Base-by-base conservation (phyloP, 1,139 yeast species). In the Suhomyces coccinellae region DNA sequence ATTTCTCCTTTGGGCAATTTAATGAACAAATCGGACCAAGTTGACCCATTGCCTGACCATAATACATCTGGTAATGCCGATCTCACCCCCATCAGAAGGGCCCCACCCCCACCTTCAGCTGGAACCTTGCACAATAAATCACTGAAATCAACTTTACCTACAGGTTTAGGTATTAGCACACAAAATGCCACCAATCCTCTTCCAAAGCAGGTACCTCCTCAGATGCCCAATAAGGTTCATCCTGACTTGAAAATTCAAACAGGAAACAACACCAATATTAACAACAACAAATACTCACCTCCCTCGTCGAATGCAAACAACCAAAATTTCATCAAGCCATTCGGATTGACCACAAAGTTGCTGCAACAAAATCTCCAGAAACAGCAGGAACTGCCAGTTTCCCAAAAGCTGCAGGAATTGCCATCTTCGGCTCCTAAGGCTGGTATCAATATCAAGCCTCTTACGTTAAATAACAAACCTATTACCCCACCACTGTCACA, bases 91-190 rank as follows among this genome's bases (percentile, higher is more conserved):
- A 69, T 68, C 8, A 71, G 84, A 61, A 73, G 70, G 43, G 84
- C 84, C 1, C 85, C 85, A 1, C 76, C 81, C 15, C 82, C 82
- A 7, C 83, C 83, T n/a, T 24, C 39, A 15, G 29, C 36, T 10
- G 36, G 36, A n/a, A 11, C 24, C 4, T 24, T 16, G 8, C 20
- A 17, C 24, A 36, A 14, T 15, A 30, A 14, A 49, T 24, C 41
- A 41, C 33, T 37, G 48, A 41, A 33, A n/a, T 35, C 43, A 12
- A 32, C 36, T 41, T 38, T 47, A 43, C 61, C 65, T 54, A 55
- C 63, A 47, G 63, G 63, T 43, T 52, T 56, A 54, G 65, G 63
- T 47, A 53, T 53, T 36, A 44, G 59, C 31, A 41, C 54, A 16
- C 27, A 45, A 39, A 38, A 32, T 17, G 38, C 41, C 20, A 24